phyloP scores from a whole-genome alignment of 139 green algal genomes.

The Chlamydomonas sp. region DNA sequence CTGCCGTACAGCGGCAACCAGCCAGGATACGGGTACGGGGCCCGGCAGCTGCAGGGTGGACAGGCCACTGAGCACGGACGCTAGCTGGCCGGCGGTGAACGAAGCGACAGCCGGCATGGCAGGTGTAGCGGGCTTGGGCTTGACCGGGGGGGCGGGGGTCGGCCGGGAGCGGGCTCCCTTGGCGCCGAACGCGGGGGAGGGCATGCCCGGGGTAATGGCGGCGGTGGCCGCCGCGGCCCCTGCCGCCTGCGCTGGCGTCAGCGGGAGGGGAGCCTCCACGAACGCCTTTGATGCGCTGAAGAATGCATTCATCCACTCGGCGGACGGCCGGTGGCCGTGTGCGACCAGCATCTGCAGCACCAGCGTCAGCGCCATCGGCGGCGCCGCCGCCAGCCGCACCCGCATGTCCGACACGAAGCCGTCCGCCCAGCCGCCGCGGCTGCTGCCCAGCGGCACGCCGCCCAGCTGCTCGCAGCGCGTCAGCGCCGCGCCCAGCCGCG shows the following conservation, averaged over 20 bases:
- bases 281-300: neutral
- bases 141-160: neutral
- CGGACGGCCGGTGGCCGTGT: neutral
- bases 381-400: slow-evolving; percentile 24
- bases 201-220: neutral
- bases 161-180: neutral
- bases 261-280: slow-evolving; percentile 19
- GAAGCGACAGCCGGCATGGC: neutral
- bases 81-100: slow-evolving; percentile 14
- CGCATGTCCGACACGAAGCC: neutral
- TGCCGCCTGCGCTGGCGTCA: slow-evolving; percentile 31
- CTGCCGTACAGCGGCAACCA: slow-evolving; percentile 2
- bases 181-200: neutral
- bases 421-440: neutral
- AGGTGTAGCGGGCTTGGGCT: no score
- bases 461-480: slow-evolving; percentile 18
- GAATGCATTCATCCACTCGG: neutral
- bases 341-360: slow-evolving; percentile 23
- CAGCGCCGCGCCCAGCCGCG: slow-evolving; percentile 1
- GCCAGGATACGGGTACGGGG: neutral
- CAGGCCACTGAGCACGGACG: slow-evolving; percentile 5
- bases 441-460: neutral
- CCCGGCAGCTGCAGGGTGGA: slow-evolving; percentile 2
- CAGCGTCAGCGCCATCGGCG: slow-evolving; percentile 30
- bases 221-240: slow-evolving; percentile 12